Percentiles rank a stretch among this genome's conserved stretches.
These are phyloP conservation scores for Wickerhamiella domercqiae DNA, from an alignment of 805 yeast genomes.

Conservation along the genomic window DNA sequence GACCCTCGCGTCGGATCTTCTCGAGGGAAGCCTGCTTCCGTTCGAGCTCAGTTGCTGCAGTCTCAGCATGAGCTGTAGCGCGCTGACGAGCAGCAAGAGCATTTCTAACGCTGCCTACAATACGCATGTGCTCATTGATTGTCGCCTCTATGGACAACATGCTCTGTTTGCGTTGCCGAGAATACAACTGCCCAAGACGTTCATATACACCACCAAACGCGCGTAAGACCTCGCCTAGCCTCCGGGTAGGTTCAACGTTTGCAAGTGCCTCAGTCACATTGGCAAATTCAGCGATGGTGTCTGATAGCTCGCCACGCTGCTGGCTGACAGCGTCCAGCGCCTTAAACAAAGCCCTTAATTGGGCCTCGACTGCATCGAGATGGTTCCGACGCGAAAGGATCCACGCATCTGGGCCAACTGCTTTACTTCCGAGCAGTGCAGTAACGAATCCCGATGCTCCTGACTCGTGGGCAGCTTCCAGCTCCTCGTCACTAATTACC, in stretches of 20 bases:
- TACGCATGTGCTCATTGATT: conserved; percentile 71
- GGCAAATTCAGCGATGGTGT: conserved; percentile 54
- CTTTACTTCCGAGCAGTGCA: conserved; percentile 56
- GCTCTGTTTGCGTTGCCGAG: conserved; percentile 70
- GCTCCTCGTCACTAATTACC: conserved; percentile 34
- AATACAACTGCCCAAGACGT: conserved; percentile 56
- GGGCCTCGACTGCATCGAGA: conserved; percentile 56
- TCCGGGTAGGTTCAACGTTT: conserved; percentile 57
- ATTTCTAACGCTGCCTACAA: conserved; percentile 56
- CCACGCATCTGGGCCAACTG: conserved; percentile 64
- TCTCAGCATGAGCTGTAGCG: conserved; percentile 30
- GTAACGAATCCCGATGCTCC: conserved; percentile 43
- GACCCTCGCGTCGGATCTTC: conserved; percentile 31
- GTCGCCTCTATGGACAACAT: conserved; percentile 74
- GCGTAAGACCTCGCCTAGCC: conserved; percentile 44
- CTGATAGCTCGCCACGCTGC: conserved; percentile 61
- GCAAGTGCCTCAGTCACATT: conserved; percentile 43
- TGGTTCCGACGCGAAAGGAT: conserved; percentile 55
- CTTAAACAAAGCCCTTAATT: conserved; percentile 50
- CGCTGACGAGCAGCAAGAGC: conserved; percentile 64
- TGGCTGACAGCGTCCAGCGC: conserved; percentile 58
- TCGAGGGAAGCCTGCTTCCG: conserved; percentile 35
- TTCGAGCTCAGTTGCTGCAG: conserved; percentile 32
- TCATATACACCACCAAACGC: conserved; percentile 61
- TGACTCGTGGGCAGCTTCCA: conserved; percentile 13